Evolutionary conservation across 2,329 filamentous ascomycete species (phyloP), one percentile per base, ranked within the genome.

Genomic region (Akanthomyces uredinophilus): DNA sequence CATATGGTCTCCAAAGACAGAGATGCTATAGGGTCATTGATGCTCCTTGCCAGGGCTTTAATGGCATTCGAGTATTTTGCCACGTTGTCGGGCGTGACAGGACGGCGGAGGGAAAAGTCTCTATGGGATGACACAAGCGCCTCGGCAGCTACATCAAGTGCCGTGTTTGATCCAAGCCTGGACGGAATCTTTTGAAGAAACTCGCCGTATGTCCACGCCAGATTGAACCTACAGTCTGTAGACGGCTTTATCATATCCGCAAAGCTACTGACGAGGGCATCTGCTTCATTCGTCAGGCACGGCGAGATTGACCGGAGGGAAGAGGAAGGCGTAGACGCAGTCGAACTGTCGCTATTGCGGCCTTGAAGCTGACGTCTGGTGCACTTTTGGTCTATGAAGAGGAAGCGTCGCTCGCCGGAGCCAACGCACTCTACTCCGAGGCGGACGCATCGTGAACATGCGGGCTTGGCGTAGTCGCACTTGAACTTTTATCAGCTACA

Each of bases 361-460:
- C 22, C 18, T 3, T 11, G 1, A 20, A 35, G 24, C 5, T 44
- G 60, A 7, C 60, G 43, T 44, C 52, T 27, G 22, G 60, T 32
- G 44, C 51, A 61, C 24, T 56, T 61, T 18, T 53, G 58, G 39
- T 60, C 50, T 20, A 47, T 54, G 41, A 60, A 60, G 50, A 60
- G 49, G 58, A 60, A 60, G 58, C 58, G 58, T 11, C 58, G 27
- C 27, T 53, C 16, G 41, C 58, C 58, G 27, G 58, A 60, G 39
- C 58, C 58, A n/a, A 60, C 22, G 49, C 58, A 60, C 27, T 46
- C 58, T 29, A 47, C 58, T 14, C 50, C 50, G 41, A 60, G 58
- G 37, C 18, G 49, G 18, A 7, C 44, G 35, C 60, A 61, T 43
- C 52, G 60, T 20, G 50, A 60, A 41, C 58, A 60, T 43, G 50